Conservation (phyloP, 768 basidiomycete species). For the Epithele typhae region DNA sequence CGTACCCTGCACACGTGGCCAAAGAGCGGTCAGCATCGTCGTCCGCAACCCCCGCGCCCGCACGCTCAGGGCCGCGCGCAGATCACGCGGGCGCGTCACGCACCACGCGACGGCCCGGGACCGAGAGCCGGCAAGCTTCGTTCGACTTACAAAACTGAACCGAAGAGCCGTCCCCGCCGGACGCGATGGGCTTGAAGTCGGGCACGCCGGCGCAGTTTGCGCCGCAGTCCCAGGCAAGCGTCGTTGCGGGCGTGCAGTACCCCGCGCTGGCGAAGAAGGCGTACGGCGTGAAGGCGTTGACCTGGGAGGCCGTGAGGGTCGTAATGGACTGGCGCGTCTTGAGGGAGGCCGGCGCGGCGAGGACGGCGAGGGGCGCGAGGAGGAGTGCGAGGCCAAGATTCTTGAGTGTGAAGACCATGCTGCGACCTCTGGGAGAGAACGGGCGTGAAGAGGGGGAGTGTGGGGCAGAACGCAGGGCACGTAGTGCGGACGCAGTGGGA, state of each 20-base stretch:
- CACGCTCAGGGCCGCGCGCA: too few species aligned
- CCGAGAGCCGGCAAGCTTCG: neutral
- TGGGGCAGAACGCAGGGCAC: too few species aligned
- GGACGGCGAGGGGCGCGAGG: neutral
- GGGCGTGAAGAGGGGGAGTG: too few species aligned
- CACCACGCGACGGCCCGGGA: too few species aligned
- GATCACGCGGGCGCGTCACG: too few species aligned
- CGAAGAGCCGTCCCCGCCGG: conserved; percentile 41
- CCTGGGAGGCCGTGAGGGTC: conserved; percentile 20
- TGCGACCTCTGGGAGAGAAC: too few species aligned
- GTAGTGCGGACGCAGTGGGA: too few species aligned
- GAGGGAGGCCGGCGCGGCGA: neutral
- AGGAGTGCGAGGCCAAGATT: too few species aligned
- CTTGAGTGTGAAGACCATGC: too few species aligned
- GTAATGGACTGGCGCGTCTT: conserved; percentile 13
- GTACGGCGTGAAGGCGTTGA: conserved; percentile 25
- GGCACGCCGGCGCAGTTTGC: conserved; percentile 43
- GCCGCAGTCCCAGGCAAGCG: conserved; percentile 27
- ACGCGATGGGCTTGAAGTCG: conserved; percentile 42
- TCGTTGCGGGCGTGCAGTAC: conserved; percentile 27
- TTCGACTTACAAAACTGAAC: conserved; percentile 38
- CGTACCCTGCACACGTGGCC: conserved; percentile 37
- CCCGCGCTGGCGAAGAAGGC: conserved; percentile 28
- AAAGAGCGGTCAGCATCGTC: neutral
- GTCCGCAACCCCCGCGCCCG: neutral